Evolutionary conservation across 2,329 filamentous ascomycete genomes (phyloP).

Genomic region (Clonostachys byssicola): DNA sequence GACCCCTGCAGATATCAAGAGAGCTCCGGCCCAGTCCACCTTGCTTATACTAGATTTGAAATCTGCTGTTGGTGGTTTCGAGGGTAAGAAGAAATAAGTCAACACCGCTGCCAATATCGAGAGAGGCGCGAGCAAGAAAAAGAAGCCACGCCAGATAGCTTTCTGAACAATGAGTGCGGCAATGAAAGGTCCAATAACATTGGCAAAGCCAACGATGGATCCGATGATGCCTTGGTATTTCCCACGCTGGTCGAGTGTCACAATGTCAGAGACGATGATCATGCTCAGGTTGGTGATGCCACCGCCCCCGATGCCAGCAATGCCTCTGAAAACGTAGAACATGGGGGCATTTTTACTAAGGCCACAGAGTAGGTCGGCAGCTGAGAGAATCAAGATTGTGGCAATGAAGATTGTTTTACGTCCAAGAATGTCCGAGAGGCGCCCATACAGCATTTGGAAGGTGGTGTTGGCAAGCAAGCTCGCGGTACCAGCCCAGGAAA

Average conservation of each 20-base stretch:
- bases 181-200: conserved; percentile 35
- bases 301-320: conserved; percentile 58
- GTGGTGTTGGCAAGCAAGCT: conserved; percentile 53
- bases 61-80: conserved; percentile 40
- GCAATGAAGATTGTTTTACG: conserved; percentile 54
- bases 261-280: conserved; percentile 59
- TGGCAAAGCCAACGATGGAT: conserved; percentile 32
- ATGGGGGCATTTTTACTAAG: conserved; percentile 49
- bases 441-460: conserved; percentile 62
- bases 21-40: conserved; percentile 55
- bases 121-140: conserved; percentile 47
- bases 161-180: conserved; percentile 29
- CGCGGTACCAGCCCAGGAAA: conserved; percentile 50
- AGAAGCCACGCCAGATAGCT: conserved; percentile 32
- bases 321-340: conserved; percentile 57
- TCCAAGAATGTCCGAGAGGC: conserved; percentile 57
- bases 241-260: conserved; percentile 53
- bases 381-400: conserved; percentile 43
- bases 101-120: conserved; percentile 36
- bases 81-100: conserved; percentile 43
- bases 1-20: conserved; percentile 49
- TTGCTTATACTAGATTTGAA: conserved; percentile 42
- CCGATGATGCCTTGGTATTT: conserved; percentile 45
- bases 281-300: conserved; percentile 55
- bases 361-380: conserved; percentile 57